Conservation (phyloP, 495 filamentous ascomycete species). For the Xylaria venustula region DNA sequence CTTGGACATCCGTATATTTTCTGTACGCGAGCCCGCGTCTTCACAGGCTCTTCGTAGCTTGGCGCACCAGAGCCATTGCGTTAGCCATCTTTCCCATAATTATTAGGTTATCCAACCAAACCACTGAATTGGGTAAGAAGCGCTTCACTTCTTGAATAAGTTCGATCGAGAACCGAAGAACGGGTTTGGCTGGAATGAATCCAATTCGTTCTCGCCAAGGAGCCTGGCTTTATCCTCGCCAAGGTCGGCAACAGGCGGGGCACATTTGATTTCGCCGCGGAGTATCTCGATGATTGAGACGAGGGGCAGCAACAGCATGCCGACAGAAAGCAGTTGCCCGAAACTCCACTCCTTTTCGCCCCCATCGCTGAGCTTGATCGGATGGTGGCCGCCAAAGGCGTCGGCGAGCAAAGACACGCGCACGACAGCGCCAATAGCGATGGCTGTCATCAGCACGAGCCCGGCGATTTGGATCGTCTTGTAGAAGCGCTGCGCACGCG, state of each 20-base stretch:
- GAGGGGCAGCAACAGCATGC: conserved; percentile 54
- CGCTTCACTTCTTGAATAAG: conserved; percentile 25
- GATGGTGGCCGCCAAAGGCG: conserved; percentile 46
- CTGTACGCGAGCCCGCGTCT: no score
- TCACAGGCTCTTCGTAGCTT: no score
- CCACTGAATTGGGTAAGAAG: no score
- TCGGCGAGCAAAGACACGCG: conserved; percentile 50
- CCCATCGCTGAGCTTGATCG: conserved; percentile 39
- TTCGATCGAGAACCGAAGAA: conserved; percentile 32
- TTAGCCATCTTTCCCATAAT: not conserved
- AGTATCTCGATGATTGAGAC: conserved; percentile 55
- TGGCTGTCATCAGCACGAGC: conserved; percentile 45
- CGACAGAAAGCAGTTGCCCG: conserved; percentile 53
- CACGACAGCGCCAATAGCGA: conserved; percentile 49
- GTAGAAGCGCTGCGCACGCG: conserved; percentile 42
- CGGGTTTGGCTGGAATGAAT: conserved; percentile 33
- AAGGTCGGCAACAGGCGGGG: conserved; percentile 33
- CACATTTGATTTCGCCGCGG: conserved; percentile 49
- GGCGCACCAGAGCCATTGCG: no score
- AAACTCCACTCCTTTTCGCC: conserved; percentile 59
- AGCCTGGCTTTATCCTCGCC: conserved; percentile 20
- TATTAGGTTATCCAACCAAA: not conserved
- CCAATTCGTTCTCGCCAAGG: conserved; percentile 19
- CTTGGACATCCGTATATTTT: no score
- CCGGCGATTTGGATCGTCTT: conserved; percentile 46